These are phyloP conservation scores for Tuber melanosporum DNA, from an alignment of 495 filamentous ascomycete species.

Conservation along the genomic window DNA sequence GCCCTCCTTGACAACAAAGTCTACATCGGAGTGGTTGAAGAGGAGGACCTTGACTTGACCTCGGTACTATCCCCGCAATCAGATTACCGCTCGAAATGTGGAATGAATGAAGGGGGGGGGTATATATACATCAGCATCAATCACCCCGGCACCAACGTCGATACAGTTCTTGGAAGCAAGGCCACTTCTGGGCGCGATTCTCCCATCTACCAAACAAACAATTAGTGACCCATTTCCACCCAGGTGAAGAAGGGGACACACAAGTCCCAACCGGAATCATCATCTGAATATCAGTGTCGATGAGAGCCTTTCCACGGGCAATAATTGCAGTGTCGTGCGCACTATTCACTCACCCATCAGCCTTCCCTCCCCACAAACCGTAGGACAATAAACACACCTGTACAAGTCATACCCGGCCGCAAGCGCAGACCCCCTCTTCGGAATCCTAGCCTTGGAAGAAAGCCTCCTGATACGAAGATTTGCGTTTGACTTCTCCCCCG, in stretches of 20 bases:
- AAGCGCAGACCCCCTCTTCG: constrained; percentile 80
- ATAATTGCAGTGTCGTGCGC: constrained; percentile 68
- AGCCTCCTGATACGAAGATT: constrained; percentile 79
- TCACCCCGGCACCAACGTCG: constrained; percentile 88
- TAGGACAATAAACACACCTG: constrained; percentile 32
- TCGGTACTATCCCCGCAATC: constrained; percentile 53
- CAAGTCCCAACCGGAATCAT: constrained; percentile 81
- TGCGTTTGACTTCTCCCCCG: constrained; percentile 20
- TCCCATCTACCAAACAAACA: constrained; percentile 58
- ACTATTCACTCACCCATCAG: constrained; percentile 43
- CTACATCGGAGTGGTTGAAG: constrained; percentile 79
- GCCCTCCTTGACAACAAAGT: constrained; percentile 75
- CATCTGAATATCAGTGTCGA: constrained; percentile 85
- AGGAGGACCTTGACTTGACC: constrained; percentile 88
- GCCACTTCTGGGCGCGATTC: constrained; percentile 84
- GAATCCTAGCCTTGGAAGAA: constrained; percentile 60
- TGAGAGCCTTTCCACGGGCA: constrained; percentile 71
- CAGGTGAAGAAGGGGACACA: constrained; percentile 46
- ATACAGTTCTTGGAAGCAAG: constrained; percentile 91
- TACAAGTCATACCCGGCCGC: constrained; percentile 93
- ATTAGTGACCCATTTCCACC: not conserved
- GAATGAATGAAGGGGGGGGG: not conserved
- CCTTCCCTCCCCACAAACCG: not conserved
- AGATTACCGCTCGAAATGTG: not conserved
- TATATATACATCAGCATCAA: constrained; percentile 65